Conservation (phyloP, 768 basidiomycete genomes). For the Tubosaeta sp. region DNA sequence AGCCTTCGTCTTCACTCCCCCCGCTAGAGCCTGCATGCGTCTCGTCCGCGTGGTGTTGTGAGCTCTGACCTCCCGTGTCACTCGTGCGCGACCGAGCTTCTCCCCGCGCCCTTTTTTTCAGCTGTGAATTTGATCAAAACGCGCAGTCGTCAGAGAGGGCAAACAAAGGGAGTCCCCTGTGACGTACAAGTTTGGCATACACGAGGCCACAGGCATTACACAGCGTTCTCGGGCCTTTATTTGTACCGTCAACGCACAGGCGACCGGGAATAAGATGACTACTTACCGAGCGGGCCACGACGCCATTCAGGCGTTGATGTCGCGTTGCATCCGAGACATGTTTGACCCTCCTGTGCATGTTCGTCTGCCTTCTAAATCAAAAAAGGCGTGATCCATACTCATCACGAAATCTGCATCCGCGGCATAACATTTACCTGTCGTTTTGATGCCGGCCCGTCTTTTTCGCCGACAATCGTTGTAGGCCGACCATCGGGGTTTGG, state of each 20-base stretch:
- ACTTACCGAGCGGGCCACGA: slow-evolving; percentile 73
- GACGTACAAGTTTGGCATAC: slow-evolving; percentile 77
- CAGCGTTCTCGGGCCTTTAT: slow-evolving; percentile 70
- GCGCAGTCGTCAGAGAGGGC: slow-evolving; percentile 19
- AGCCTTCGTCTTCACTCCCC: slow-evolving; percentile 32
- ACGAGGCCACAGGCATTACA: slow-evolving; percentile 87
- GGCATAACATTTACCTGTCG: slow-evolving; percentile 31
- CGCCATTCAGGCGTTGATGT: slow-evolving; percentile 89
- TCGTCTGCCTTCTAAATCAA: slow-evolving; percentile 36
- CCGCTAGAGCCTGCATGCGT: slow-evolving; percentile 23
- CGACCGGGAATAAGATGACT: slow-evolving; percentile 19
- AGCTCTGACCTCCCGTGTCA: slow-evolving; percentile 27
- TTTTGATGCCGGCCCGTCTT: slow-evolving; percentile 29
- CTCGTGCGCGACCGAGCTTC: slow-evolving; percentile 25
- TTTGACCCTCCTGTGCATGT: slow-evolving; percentile 57
- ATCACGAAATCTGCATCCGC: slow-evolving; percentile 25
- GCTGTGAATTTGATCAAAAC: slow-evolving; percentile 15
- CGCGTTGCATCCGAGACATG: slow-evolving; percentile 75
- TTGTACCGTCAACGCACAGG: slow-evolving; percentile 24
- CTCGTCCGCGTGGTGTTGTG: slow-evolving; percentile 29
- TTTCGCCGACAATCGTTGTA: slow-evolving; percentile 22
- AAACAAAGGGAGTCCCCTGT: slow-evolving; percentile 18
- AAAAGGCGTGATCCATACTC: slow-evolving; percentile 27
- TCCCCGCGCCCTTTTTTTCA: slow-evolving; percentile 34
- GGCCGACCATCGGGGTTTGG: slow-evolving; percentile 28